phyloP scores from a whole-genome alignment of 2,329 filamentous ascomycete genomes.

The Mariannaea sp. region DNA sequence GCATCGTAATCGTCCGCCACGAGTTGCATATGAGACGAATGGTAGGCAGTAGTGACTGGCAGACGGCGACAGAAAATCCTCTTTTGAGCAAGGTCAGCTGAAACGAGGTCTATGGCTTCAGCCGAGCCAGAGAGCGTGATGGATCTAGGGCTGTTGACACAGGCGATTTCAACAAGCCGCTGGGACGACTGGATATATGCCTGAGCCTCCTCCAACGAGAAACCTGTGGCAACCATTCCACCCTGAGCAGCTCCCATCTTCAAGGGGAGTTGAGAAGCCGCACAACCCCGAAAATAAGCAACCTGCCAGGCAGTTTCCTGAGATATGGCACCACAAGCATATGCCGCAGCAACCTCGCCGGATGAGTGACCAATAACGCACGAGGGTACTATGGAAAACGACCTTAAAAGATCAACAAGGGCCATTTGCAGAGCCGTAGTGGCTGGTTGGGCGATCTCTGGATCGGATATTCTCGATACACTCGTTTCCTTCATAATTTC shows the following conservation, averaged over 20 bases:
- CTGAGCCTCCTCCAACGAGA: slow-evolving; percentile 38
- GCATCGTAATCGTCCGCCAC: slow-evolving; percentile 45
- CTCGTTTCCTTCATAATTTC: slow-evolving; percentile 42
- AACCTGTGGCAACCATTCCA: slow-evolving; percentile 49
- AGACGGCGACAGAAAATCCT: slow-evolving; percentile 45
- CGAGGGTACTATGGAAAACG: slow-evolving; percentile 40
- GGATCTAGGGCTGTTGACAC: slow-evolving; percentile 51
- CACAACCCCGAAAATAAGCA: slow-evolving; percentile 49
- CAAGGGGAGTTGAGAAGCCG: slow-evolving; percentile 38
- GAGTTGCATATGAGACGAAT: slow-evolving; percentile 50
- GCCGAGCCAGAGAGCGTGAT: slow-evolving; percentile 50
- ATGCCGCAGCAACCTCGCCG: slow-evolving; percentile 53
- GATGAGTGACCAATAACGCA: slow-evolving; percentile 52
- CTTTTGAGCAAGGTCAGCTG: slow-evolving; percentile 39
- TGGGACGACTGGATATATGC: slow-evolving; percentile 33
- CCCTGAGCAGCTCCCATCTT: slow-evolving; percentile 41
- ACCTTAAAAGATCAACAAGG: slow-evolving; percentile 46
- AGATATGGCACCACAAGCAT: slow-evolving; percentile 45
- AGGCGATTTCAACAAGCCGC: slow-evolving; percentile 45
- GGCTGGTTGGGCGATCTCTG: slow-evolving; percentile 48
- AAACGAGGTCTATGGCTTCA: slow-evolving; percentile 40
- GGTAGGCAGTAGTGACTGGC: slow-evolving; percentile 48
- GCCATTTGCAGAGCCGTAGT: slow-evolving; percentile 51
- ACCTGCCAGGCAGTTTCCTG: slow-evolving; percentile 47
- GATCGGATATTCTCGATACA: slow-evolving; percentile 40